Conservation (phyloP, 1,139 yeast species). For the Diutina scorzettiae region DNA sequence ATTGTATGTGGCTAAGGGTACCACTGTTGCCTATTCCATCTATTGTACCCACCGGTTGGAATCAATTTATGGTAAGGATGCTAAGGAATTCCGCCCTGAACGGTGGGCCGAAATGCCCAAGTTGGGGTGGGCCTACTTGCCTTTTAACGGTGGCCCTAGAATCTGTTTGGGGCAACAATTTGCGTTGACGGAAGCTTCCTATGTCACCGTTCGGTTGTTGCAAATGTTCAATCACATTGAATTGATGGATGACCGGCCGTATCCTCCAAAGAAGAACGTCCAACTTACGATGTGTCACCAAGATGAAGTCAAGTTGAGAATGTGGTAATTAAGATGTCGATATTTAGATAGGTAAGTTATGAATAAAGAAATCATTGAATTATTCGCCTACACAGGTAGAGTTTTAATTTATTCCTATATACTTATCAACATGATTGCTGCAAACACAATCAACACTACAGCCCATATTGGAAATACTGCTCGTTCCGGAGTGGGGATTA, state of each 20-base stretch:
- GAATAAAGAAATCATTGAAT: background rate
- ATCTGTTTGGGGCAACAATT: slow-evolving; percentile 25
- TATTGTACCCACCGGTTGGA: slow-evolving; percentile 3
- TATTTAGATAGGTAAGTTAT: background rate
- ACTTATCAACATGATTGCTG: background rate
- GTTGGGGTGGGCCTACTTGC: slow-evolving; percentile 5
- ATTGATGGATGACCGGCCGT: slow-evolving; percentile 14
- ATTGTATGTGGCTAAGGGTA: slow-evolving; percentile 6
- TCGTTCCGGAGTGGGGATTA: no score
- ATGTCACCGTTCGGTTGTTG: slow-evolving; percentile 7
- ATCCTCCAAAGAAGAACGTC: slow-evolving; percentile 22
- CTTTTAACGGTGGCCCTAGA: slow-evolving; percentile 52
- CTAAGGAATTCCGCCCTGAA: slow-evolving; percentile 1
- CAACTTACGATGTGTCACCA: slow-evolving; percentile 20
- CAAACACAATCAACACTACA: no score
- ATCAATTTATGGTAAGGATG: slow-evolving; percentile 5
- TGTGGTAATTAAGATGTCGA: slow-evolving; percentile 2
- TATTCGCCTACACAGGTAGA: no score
- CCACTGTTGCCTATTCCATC: slow-evolving; percentile 3
- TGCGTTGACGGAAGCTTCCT: slow-evolving; percentile 4
- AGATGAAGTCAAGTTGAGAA: background rate
- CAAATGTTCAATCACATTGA: slow-evolving; percentile 24
- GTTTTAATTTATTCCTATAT: background rate
- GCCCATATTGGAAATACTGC: no score
- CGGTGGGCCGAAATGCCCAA: slow-evolving; percentile 4